Conservation (phyloP, 352 stramenopile species). For the Phytophthora quininea region DNA sequence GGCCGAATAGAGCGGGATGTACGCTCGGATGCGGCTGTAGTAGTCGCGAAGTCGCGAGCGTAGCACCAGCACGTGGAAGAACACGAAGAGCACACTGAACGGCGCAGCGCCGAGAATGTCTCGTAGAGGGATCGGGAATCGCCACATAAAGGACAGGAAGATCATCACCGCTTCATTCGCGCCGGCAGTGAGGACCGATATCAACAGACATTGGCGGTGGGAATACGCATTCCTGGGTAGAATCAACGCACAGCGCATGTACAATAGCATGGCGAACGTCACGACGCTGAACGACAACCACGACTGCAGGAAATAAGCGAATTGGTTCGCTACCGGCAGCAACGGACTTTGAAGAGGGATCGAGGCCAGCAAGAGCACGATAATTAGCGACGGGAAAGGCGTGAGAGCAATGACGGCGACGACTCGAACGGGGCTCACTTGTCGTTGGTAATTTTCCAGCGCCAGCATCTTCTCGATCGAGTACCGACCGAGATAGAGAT, state of each 20-base stretch:
- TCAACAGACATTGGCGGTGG: conserved; percentile 1
- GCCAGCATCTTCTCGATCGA: conserved; percentile 35
- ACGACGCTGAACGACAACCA: conserved; percentile 3
- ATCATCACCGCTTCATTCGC: conserved; percentile 18
- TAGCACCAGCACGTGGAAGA: conserved; percentile 21
- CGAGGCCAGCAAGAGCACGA: conserved; percentile 2
- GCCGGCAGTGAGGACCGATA: conserved; percentile 10
- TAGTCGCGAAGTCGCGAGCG: conserved; percentile 10
- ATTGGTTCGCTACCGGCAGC: background rate
- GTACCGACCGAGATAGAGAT: conserved; percentile 36
- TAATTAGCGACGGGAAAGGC: conserved; percentile 1
- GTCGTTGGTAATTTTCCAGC: conserved; percentile 24
- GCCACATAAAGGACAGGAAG: conserved; percentile 14
- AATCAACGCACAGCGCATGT: conserved; percentile 12
- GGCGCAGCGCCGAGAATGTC: conserved; percentile 17
- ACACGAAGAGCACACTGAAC: conserved; percentile 8
- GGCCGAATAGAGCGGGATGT: conserved; percentile 16
- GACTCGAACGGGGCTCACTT: conserved; percentile 6
- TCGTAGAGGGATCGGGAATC: conserved; percentile 29
- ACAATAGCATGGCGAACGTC: conserved; percentile 10
- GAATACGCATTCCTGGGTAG: conserved; percentile 17
- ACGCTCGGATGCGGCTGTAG: conserved; percentile 9
- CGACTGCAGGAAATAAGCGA: conserved; percentile 13
- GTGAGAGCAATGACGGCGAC: conserved; percentile 17
- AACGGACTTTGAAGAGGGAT: conserved; percentile 17